Percentiles rank a stretch among this genome's conserved stretches.
phyloP scores from a whole-genome alignment of 495 filamentous ascomycete genomes.

The Talaromyces thailandensis region DNA sequence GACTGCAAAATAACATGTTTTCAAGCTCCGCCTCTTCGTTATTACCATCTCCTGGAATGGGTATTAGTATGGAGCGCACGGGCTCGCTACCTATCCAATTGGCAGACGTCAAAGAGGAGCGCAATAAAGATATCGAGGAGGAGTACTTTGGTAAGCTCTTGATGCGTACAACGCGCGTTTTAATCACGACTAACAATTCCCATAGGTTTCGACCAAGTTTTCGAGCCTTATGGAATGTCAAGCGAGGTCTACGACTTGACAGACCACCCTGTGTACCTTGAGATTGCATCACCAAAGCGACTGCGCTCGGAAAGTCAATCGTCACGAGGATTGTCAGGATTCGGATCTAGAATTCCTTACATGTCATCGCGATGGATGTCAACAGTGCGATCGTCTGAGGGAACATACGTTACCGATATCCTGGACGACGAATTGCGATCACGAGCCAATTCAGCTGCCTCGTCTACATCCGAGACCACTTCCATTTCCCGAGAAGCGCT shows the following conservation, averaged over 20 bases:
- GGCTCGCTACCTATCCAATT: slow-evolving; percentile 32
- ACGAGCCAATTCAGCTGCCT: slow-evolving; percentile 57
- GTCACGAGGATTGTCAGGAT: slow-evolving; percentile 54
- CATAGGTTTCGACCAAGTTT: slow-evolving; percentile 2
- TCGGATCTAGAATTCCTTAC: slow-evolving; percentile 65
- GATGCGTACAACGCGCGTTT: not conserved
- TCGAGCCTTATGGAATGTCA: slow-evolving; percentile 2
- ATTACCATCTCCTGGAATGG: slow-evolving; percentile 40
- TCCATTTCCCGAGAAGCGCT: slow-evolving; percentile 49
- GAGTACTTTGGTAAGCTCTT: slow-evolving; percentile 35
- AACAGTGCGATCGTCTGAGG: slow-evolving; percentile 15
- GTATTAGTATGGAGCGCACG: slow-evolving; percentile 42
- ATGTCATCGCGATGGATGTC: slow-evolving; percentile 58
- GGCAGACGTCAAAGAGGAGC: slow-evolving; percentile 46
- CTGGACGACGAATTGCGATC: slow-evolving; percentile 29
- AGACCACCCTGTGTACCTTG: slow-evolving; percentile 51
- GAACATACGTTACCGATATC: slow-evolving; percentile 4
- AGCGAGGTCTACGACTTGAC: slow-evolving; percentile 51
- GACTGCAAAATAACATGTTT: slow-evolving; percentile 22
- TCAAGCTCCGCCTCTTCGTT: slow-evolving; percentile 56
- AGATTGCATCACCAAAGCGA: slow-evolving; percentile 39
- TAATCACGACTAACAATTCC: not conserved
- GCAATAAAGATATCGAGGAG: slow-evolving; percentile 31
- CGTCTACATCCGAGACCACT: slow-evolving; percentile 50
- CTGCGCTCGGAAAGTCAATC: slow-evolving; percentile 57